These are phyloP conservation scores for Pontederia crassipes DNA, from an alignment of 176 grass and related monocot genomes.

Conservation along the genomic window DNA sequence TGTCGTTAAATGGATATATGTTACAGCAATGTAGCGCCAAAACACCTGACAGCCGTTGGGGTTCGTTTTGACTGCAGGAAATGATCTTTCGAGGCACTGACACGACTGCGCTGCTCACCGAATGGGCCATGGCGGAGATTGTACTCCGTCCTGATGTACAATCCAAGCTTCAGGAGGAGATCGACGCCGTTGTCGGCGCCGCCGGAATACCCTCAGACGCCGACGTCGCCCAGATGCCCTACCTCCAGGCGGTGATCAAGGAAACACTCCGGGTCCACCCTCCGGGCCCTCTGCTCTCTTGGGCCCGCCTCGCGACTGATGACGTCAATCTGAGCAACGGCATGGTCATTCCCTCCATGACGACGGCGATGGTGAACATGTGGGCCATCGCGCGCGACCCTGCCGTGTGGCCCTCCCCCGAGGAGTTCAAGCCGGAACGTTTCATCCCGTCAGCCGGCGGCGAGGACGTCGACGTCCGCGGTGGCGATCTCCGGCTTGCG, in stretches of 20 bases:
- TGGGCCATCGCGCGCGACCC: conserved; percentile 68
- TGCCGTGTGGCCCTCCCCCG: conserved; percentile 35
- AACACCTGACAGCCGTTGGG: not conserved
- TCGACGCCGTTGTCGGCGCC: conserved; percentile 12
- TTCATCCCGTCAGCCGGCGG: conserved; percentile 42
- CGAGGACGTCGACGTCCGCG: conserved; percentile 24
- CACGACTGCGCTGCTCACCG: conserved; percentile 63
- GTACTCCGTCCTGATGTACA: conserved; percentile 38
- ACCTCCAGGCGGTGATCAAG: conserved; percentile 61
- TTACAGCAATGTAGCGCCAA: not conserved
- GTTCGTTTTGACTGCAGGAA: conserved; percentile 28
- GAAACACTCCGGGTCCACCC: conserved; percentile 54
- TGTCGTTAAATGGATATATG: not conserved
- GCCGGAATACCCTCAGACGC: conserved; percentile 18
- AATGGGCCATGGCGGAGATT: conserved; percentile 72
- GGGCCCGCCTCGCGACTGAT: conserved; percentile 56
- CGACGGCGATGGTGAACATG: conserved; percentile 82
- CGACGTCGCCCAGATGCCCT: conserved; percentile 44
- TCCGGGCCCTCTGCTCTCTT: conserved; percentile 51
- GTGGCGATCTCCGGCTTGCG: conserved; percentile 42
- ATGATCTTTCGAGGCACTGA: conserved; percentile 83
- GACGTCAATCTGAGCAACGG: conserved; percentile 55
- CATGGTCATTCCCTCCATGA: conserved; percentile 58
- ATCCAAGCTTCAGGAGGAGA: conserved; percentile 32
- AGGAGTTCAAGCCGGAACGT: conserved; percentile 31